Evolutionary conservation across 371 early-diverging fungal species (phyloP).

Genomic region (Rhizopus delemar): DNA sequence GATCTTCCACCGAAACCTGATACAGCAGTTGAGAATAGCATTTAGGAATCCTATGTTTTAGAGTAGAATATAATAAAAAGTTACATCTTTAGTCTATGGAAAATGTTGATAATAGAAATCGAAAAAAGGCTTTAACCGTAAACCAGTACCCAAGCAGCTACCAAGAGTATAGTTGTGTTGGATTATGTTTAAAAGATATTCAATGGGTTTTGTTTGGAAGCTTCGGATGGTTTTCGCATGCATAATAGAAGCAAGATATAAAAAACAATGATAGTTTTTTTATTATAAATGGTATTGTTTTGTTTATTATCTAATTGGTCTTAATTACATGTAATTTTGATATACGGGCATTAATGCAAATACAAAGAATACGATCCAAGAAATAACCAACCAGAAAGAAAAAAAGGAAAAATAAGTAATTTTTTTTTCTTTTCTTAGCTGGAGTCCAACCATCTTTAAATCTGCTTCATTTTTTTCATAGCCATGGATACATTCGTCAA

Average conservation of each 20-base stretch:
- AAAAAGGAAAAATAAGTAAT: slow-evolving; percentile 32
- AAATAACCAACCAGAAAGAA: slow-evolving; percentile 38
- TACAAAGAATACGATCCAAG: slow-evolving; percentile 45
- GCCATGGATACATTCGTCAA: slow-evolving; percentile 15
- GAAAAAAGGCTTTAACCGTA: too few relatives aligned
- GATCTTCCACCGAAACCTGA: slow-evolving; percentile 32
- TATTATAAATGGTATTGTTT: not conserved
- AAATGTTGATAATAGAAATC: too few relatives aligned
- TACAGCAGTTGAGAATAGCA: not conserved
- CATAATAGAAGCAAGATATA: not conserved
- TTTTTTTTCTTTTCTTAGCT: slow-evolving; percentile 24
- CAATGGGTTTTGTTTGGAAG: too few relatives aligned
- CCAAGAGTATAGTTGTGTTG: too few relatives aligned
- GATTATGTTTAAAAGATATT: too few relatives aligned
- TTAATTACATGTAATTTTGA: slow-evolving; percentile 31
- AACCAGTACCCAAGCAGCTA: too few relatives aligned
- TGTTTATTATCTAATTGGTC: too few relatives aligned
- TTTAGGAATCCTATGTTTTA: not conserved
- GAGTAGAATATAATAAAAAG: not conserved
- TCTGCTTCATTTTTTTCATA: slow-evolving; percentile 15
- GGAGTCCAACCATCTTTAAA: slow-evolving; percentile 16
- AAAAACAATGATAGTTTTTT: not conserved
- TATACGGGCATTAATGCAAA: slow-evolving; percentile 55
- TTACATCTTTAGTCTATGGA: not conserved
- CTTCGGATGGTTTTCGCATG: too few relatives aligned